These are phyloP conservation scores for Penicillium frequentans DNA, from an alignment of 2,329 filamentous ascomycete species.

Conservation along the genomic window DNA sequence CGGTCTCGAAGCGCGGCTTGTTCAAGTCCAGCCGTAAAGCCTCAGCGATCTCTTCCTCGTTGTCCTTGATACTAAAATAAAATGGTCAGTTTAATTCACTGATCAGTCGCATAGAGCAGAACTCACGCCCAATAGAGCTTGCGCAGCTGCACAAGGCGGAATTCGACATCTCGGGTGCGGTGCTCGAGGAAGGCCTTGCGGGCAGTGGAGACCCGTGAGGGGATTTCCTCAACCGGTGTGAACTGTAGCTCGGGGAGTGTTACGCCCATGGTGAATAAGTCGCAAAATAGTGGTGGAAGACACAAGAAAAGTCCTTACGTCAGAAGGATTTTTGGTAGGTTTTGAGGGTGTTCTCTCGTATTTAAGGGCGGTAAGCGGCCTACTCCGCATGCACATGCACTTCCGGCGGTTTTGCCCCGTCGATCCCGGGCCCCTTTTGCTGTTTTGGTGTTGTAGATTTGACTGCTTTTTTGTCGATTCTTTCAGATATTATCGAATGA, in stretches of 20 bases:
- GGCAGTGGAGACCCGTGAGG: slow-evolving; percentile 58
- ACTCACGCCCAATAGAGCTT: slow-evolving; percentile 86
- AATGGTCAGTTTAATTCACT: slow-evolving; percentile 12
- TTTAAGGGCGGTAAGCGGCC: neutral
- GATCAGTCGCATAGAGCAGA: neutral
- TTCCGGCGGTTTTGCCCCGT: slow-evolving; percentile 6
- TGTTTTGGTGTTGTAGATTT: neutral
- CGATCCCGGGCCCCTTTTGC: slow-evolving; percentile 6
- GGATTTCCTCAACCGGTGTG: slow-evolving; percentile 68
- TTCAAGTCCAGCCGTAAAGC: slow-evolving; percentile 75
- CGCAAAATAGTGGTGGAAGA: neutral
- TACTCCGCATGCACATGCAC: slow-evolving; percentile 19
- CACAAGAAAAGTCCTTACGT: neutral
- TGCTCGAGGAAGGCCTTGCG: slow-evolving; percentile 73
- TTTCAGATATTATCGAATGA: neutral
- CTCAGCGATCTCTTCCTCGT: slow-evolving; percentile 68
- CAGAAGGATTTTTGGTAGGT: neutral
- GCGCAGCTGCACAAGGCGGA: slow-evolving; percentile 80
- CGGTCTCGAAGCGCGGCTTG: slow-evolving; percentile 74
- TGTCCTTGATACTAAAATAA: slow-evolving; percentile 64
- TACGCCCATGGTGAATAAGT: slow-evolving; percentile 31
- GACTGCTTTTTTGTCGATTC: no score
- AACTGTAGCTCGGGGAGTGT: slow-evolving; percentile 52
- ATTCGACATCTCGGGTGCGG: slow-evolving; percentile 79
- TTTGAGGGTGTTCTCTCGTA: neutral